Evolutionary conservation across 306 rosid genomes (phyloP), one percentile per base, ranked within the genome.

Genomic region (Acmispon strigosus): DNA sequence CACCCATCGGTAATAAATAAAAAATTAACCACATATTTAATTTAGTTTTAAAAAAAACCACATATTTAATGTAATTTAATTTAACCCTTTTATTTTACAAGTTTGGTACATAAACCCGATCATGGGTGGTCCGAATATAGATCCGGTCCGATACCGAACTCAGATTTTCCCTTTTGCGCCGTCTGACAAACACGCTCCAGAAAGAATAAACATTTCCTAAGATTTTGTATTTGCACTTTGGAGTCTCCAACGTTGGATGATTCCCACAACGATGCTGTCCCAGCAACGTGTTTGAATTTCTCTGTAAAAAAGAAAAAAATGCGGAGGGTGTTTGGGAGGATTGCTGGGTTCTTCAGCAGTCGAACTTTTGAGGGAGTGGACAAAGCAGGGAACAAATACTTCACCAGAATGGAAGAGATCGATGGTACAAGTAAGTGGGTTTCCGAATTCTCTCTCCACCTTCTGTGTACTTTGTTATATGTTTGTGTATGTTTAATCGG

Each of bases 311-410:
- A 51, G 6, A n/a, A 12, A 53, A 70, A 76, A 72, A 93, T 88
- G 98, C 86, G 87, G 79, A 90, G 87, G 81, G 51, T 89, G 44
- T 39, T 94, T 12, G 80, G 82, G 29, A 90, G 75, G 75, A 73
- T 90, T 75, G 75, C 75, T 66, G 86, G 85, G 79, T 80, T 80
- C 53, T 75, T 90, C 18, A 66, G 77, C 80, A 81, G 48, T 61
- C 82, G 88, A 80, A 81, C 67, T 67, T 62, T 37, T 78, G 87
- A 60, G 49, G 97, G 98, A 49, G 63, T 62, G 16, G 98, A 93
- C 80, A 90, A 83, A 84, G 66, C 88, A 10, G 97, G 98, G 59
- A 93, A 93, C 69, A 80, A 70, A 58, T 93, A 90, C 80, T 90
- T 93, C 75, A 58, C 88, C 41, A 83, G 75, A 80, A 80, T 63